phyloP scores from a whole-genome alignment of 2,329 filamentous ascomycete genomes.

The Sarocladium oryzae region DNA sequence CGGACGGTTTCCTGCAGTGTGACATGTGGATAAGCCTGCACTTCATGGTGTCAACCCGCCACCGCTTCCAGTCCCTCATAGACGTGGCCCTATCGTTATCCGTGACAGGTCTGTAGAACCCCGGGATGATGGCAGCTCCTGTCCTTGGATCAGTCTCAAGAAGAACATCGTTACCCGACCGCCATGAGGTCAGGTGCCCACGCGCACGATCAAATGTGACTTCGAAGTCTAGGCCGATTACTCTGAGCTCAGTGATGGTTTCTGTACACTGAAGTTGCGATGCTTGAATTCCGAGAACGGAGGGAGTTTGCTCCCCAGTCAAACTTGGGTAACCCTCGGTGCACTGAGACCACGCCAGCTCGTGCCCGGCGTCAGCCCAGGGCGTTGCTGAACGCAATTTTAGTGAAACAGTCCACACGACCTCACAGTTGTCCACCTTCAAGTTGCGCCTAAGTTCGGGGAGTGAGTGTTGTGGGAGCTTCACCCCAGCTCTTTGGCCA shows the following conservation, averaged over 20 bases:
- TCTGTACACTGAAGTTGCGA: not conserved
- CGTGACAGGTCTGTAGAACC: slow-evolving; percentile 58
- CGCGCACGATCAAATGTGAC: slow-evolving; percentile 39
- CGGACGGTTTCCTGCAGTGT: slow-evolving; percentile 16
- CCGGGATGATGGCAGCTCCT: slow-evolving; percentile 32
- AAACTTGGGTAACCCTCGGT: no score
- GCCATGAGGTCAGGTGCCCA: slow-evolving; percentile 38
- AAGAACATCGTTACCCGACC: slow-evolving; percentile 25
- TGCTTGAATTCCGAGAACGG: no score
- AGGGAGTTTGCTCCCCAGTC: no score
- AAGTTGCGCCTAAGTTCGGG: no score
- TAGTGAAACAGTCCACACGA: not conserved
- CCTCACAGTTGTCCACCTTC: not conserved
- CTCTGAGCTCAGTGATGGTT: not conserved
- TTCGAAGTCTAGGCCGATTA: slow-evolving; percentile 22
- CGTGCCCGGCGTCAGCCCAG: slow-evolving; percentile 4
- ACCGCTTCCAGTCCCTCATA: slow-evolving; percentile 44
- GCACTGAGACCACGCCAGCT: slow-evolving; percentile 2
- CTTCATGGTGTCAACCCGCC: slow-evolving; percentile 40
- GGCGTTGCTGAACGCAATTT: not conserved
- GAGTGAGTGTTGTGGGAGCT: not conserved
- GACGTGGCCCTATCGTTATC: slow-evolving; percentile 49
- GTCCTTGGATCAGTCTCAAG: slow-evolving; percentile 29
- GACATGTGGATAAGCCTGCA: slow-evolving; percentile 14
- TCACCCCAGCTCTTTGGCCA: not conserved